These are phyloP conservation scores for Neurospora sp. DNA, from an alignment of 495 filamentous ascomycete genomes.

Conservation along the genomic window DNA sequence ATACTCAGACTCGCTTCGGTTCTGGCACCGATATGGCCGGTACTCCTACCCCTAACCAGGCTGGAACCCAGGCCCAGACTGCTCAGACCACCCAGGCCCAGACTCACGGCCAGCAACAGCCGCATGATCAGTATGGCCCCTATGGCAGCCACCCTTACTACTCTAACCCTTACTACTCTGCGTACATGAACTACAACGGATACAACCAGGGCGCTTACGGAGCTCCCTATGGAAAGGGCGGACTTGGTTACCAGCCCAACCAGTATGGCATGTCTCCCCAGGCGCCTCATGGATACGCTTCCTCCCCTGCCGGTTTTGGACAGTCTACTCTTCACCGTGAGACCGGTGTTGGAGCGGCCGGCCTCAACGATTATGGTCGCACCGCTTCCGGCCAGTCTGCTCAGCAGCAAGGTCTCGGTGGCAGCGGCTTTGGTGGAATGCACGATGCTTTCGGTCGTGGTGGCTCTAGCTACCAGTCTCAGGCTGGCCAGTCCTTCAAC, in stretches of 20 bases:
- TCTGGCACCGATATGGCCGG: constrained; percentile 63
- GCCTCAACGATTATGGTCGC: constrained; percentile 64
- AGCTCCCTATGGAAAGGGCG: constrained; percentile 65
- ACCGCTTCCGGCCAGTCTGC: constrained; percentile 63
- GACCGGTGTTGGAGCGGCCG: constrained; percentile 37
- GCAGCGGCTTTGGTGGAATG: constrained; percentile 58
- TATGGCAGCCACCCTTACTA: constrained; percentile 69
- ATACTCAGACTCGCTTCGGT: constrained; percentile 20
- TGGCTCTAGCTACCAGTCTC: constrained; percentile 48
- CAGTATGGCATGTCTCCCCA: constrained; percentile 67
- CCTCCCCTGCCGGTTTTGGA: constrained; percentile 70
- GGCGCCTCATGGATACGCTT: constrained; percentile 64
- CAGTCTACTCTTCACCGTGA: constrained; percentile 61
- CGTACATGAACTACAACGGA: constrained; percentile 68
- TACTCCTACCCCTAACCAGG: constrained; percentile 64
- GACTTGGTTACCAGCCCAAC: constrained; percentile 59
- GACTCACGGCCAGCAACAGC: constrained; percentile 47
- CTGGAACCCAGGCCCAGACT: constrained; percentile 27
- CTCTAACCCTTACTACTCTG: constrained; percentile 65
- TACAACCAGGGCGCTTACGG: constrained; percentile 60
- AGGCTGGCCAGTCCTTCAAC: constrained; percentile 56
- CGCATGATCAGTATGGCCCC: constrained; percentile 56
- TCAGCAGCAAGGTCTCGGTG: constrained; percentile 54
- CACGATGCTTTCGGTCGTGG: constrained; percentile 70
- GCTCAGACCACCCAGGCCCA: constrained; percentile 56